A percentile compares a stretch with the other conserved stretches of the same genome.
phyloP scores from a whole-genome alignment of 176 grass and related monocot genomes.

The Stipa capillata region DNA sequence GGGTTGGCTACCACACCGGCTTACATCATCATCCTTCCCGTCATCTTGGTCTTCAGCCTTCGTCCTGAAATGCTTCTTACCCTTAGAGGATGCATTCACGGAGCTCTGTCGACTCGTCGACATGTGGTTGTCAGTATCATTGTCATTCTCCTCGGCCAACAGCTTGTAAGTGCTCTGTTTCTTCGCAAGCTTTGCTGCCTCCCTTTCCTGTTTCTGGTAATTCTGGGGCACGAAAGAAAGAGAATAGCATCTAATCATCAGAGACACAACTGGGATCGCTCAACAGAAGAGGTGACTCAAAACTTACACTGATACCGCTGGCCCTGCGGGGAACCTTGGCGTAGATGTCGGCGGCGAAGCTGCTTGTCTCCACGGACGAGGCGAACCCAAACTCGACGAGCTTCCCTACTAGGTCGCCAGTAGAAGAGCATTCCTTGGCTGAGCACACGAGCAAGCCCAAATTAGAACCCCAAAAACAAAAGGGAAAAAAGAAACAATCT shows the following conservation, averaged over 20 bases:
- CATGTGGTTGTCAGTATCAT: slow-evolving; percentile 21
- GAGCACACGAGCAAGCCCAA: neutral
- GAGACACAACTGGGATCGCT: neutral
- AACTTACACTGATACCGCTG: slow-evolving; percentile 48
- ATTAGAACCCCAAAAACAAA: neutral
- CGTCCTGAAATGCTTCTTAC: slow-evolving; percentile 69
- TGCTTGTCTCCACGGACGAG: slow-evolving; percentile 34
- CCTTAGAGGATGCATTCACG: slow-evolving; percentile 23
- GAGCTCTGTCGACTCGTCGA: slow-evolving; percentile 17
- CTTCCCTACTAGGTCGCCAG: slow-evolving; percentile 44
- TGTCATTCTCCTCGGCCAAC: slow-evolving; percentile 48
- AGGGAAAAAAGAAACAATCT: no score
- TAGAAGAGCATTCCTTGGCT: slow-evolving; percentile 79
- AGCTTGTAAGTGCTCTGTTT: slow-evolving; percentile 82
- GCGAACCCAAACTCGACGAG: slow-evolving; percentile 60
- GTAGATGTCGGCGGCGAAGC: slow-evolving; percentile 61
- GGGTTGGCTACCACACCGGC: neutral
- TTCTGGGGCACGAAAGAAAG: slow-evolving; percentile 27
- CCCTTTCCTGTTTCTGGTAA: slow-evolving; percentile 76
- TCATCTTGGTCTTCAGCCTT: slow-evolving; percentile 47
- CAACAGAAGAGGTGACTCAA: neutral
- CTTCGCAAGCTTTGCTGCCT: slow-evolving; percentile 53
- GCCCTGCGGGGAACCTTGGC: slow-evolving; percentile 61
- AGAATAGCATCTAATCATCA: neutral
- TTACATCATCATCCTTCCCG: slow-evolving; percentile 57